A percentile compares a stretch with the other conserved stretches of the same genome.
Evolutionary conservation across 371 early-diverging fungal genomes (phyloP).

Genomic region (Mucor plumbeus): DNA sequence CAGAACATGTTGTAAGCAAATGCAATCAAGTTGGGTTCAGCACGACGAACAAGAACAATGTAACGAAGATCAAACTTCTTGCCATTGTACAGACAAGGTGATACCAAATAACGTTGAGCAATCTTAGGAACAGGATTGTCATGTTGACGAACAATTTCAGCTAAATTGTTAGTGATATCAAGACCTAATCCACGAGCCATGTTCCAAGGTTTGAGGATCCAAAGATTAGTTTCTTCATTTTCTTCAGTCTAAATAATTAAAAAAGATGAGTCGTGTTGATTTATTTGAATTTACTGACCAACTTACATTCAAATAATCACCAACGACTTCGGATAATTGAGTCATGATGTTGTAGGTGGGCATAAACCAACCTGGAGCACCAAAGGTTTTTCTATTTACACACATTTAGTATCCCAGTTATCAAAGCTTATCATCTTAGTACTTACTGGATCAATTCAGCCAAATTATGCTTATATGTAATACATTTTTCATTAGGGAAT

Average conservation of each 20-base stretch:
- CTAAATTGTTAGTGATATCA: conserved; percentile 51
- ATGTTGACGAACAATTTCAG: conserved; percentile 56
- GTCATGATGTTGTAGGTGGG: conserved; percentile 57
- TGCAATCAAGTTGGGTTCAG: conserved; percentile 46
- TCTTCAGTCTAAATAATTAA: conserved; percentile 24
- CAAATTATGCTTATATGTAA: conserved; percentile 57
- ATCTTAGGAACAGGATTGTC: conserved; percentile 58
- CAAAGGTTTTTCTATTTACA: conserved; percentile 42
- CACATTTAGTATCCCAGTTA: not conserved
- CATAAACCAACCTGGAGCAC: conserved; percentile 54
- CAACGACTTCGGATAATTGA: conserved; percentile 56
- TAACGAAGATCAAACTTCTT: conserved; percentile 67
- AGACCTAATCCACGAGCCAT: conserved; percentile 54
- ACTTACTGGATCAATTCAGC: conserved; percentile 55
- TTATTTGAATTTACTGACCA: not conserved
- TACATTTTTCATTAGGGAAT: conserved; percentile 56
- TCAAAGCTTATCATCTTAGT: not conserved
- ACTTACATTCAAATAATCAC: conserved; percentile 48
- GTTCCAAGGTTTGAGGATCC: conserved; percentile 67
- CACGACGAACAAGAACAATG: conserved; percentile 57
- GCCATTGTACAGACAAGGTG: conserved; percentile 63
- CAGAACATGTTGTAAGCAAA: conserved; percentile 66
- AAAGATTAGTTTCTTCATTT: conserved; percentile 46
- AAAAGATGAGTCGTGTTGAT: not conserved
- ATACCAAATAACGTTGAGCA: conserved; percentile 56